Percentiles rank a stretch among this genome's conserved stretches.
phyloP scores from a whole-genome alignment of 148 eudicot species.

The Silene uniflora region DNA sequence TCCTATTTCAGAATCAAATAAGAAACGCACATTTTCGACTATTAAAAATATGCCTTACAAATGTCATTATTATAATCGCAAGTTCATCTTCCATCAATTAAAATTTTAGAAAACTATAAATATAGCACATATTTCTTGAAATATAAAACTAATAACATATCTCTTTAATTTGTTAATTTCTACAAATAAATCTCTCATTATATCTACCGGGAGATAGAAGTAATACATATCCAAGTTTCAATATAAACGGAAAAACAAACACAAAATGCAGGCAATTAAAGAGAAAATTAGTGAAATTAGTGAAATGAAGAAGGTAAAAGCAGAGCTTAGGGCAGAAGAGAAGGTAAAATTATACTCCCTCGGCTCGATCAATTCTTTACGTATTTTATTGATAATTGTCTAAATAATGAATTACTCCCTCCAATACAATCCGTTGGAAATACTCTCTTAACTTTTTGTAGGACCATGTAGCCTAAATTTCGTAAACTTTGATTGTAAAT shows the following conservation, averaged over 20 bases:
- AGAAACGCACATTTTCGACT: neutral
- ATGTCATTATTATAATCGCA: neutral
- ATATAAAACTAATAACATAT: no score
- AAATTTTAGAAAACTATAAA: neutral
- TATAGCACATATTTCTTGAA: neutral
- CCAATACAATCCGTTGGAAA: no score
- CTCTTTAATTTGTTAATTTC: neutral
- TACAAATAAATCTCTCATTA: neutral
- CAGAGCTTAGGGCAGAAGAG: conserved; percentile 58
- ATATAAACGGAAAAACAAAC: neutral
- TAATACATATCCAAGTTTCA: neutral
- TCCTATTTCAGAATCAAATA: neutral
- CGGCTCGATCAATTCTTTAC: neutral
- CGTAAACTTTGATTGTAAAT: no score
- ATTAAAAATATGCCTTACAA: neutral
- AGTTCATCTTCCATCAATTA: neutral
- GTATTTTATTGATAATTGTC: neutral
- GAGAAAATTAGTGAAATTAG: conserved; percentile 47
- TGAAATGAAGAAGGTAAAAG: conserved; percentile 48
- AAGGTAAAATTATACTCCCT: conserved; percentile 33
- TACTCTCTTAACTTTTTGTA: no score
- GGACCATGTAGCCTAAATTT: no score
- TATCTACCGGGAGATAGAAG: neutral
- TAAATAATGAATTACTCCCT: no score
- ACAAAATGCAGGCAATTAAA: conserved; percentile 66